Evolutionary conservation across 1,284 basidiomycete genomes (phyloP).

Genomic region (Apiotrichum gamsii): DNA sequence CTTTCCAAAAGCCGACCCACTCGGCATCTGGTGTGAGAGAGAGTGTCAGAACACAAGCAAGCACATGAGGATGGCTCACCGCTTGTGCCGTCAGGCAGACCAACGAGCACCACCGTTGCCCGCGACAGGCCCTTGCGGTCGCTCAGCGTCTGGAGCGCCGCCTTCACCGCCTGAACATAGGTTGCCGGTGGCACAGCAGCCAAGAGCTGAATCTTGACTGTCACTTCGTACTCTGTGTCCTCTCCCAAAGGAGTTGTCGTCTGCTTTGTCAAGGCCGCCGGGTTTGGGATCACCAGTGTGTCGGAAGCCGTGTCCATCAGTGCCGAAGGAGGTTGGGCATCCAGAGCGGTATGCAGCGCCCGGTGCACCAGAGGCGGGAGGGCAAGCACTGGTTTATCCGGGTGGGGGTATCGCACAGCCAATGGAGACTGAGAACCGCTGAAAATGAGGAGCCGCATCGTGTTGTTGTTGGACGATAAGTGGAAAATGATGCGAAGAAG

Average conservation of each 20-base stretch:
- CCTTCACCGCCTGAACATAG: constrained; percentile 16
- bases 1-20: constrained; percentile 8
- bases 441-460: constrained; percentile 31
- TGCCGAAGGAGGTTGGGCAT: constrained; percentile 23
- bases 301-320: constrained; percentile 4
- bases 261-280: constrained; percentile 28
- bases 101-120: constrained; percentile 36
- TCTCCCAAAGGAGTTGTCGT: background rate
- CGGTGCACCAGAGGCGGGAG: constrained; percentile 44
- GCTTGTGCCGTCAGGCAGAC: constrained; percentile 16
- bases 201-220: constrained; percentile 41
- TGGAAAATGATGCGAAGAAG: no score
- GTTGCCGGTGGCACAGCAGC: background rate
- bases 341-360: constrained; percentile 41
- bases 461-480: background rate
- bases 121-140: constrained; percentile 26
- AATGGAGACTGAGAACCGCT: constrained; percentile 43
- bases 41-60: no score
- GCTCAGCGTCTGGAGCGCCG: constrained; percentile 21
- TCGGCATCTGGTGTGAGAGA: background rate
- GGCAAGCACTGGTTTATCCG: constrained; percentile 28
- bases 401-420: constrained; percentile 35
- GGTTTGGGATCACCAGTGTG: constrained; percentile 30
- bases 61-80: no score
- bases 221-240: constrained; percentile 35